Evolutionary conservation across 768 basidiomycete genomes (phyloP).

Genomic region (Brasilioporus rufonigricans): DNA sequence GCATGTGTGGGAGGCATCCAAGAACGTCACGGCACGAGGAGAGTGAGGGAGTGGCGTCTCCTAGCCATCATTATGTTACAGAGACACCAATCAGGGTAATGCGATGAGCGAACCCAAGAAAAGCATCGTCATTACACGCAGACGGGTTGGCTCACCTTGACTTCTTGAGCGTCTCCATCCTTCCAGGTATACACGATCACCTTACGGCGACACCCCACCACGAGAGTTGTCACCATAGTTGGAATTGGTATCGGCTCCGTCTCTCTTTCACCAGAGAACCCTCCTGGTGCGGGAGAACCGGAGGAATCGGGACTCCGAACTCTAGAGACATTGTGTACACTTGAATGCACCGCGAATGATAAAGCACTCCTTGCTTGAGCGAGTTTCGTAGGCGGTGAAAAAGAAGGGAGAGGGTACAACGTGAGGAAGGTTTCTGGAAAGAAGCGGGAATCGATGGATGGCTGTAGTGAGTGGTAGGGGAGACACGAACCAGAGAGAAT

Average conservation of each 20-base stretch:
- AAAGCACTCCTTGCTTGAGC: constrained; percentile 77
- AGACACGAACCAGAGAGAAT: constrained; percentile 70
- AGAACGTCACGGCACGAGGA: constrained; percentile 79
- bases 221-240: constrained; percentile 67
- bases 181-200: constrained; percentile 85
- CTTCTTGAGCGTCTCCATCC: constrained; percentile 75
- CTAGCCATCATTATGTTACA: constrained; percentile 34
- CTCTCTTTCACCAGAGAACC: constrained; percentile 4
- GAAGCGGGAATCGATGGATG: constrained; percentile 1
- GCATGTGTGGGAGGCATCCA: constrained; percentile 57
- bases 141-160: constrained; percentile 46
- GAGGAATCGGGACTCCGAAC: constrained; percentile 21
- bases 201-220: constrained; percentile 84
- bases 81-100: not conserved
- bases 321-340: constrained; percentile 44
- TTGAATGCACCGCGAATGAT: constrained; percentile 74
- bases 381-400: constrained; percentile 69
- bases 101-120: not conserved
- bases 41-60: constrained; percentile 87
- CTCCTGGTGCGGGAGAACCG: constrained; percentile 16
- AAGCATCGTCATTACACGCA: not conserved
- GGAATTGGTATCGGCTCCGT: constrained; percentile 49
- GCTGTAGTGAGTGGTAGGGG: not conserved
- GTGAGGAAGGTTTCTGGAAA: constrained; percentile 66
- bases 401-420: constrained; percentile 71